Evolutionary conservation across 202 grass and related monocot genomes (phyloP).

Genomic region (Schoenoplectus tabernaemontani): DNA sequence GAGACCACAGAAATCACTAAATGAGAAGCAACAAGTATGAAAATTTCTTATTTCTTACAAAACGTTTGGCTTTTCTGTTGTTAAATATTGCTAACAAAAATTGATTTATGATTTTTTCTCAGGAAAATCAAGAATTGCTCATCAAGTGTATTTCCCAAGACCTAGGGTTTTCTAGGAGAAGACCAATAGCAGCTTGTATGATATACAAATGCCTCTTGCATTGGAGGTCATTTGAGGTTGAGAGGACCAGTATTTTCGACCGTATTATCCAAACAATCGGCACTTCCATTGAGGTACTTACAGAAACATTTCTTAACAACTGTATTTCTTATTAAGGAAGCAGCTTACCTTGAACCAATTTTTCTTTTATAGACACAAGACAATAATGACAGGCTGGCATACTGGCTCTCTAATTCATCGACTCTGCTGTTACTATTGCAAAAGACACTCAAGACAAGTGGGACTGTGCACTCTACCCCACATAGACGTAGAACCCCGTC

Average conservation of each 20-base stretch:
- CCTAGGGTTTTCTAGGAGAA: constrained; percentile 77
- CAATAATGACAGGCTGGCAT: constrained; percentile 73
- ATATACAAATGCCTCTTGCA: constrained; percentile 96
- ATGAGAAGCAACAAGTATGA: constrained; percentile 90
- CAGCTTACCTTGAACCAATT: constrained; percentile 12
- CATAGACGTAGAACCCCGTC: constrained; percentile 81
- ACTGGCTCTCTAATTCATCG: constrained; percentile 97
- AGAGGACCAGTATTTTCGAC: constrained; percentile 91
- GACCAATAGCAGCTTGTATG: constrained; percentile 88
- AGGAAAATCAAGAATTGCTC: constrained; percentile 95
- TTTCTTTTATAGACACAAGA: constrained; percentile 56
- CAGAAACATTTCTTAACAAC: neutral
- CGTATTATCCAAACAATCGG: constrained; percentile 93
- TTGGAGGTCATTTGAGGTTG: constrained; percentile 99
- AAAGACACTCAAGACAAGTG: constrained; percentile 91
- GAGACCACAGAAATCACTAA: constrained; percentile 97
- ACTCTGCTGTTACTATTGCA: constrained; percentile 89
- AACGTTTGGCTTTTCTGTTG: neutral
- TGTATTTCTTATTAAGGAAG: constrained; percentile 10
- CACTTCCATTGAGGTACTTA: constrained; percentile 74
- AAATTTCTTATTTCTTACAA: constrained; percentile 16
- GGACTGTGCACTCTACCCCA: constrained; percentile 64
- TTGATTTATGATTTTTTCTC: constrained; percentile 29
- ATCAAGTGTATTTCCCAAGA: constrained; percentile 98
- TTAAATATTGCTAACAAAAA: constrained; percentile 11